These are phyloP conservation scores for Phanerodontia chrysosporium DNA, from an alignment of 768 basidiomycete genomes.

Conservation along the genomic window DNA sequence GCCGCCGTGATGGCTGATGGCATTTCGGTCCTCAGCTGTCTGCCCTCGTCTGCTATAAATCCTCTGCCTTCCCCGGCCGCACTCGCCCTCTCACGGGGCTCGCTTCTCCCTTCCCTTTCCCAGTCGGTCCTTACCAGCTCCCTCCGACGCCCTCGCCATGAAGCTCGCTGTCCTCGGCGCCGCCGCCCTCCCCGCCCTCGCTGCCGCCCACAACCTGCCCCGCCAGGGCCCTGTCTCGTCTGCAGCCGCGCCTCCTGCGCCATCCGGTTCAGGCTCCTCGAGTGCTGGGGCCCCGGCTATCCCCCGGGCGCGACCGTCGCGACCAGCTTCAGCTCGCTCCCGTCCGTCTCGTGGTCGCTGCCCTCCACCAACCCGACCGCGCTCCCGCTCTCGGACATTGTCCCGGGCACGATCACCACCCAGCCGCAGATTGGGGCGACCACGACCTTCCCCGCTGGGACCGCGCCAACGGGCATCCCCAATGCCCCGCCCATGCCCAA, in stretches of 20 bases:
- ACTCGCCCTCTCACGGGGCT: neutral
- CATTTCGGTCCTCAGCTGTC: neutral
- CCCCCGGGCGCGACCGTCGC: neutral
- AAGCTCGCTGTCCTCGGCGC: conserved; percentile 27
- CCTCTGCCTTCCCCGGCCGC: neutral
- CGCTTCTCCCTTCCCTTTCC: neutral
- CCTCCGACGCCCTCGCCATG: conserved; percentile 18
- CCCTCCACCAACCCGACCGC: conserved; percentile 31
- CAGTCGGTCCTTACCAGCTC: conserved; percentile 13
- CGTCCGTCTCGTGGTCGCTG: conserved; percentile 26
- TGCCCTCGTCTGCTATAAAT: conserved; percentile 1
- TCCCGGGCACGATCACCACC: conserved; percentile 20
- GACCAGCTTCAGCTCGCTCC: conserved; percentile 6
- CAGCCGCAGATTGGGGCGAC: conserved; percentile 28
- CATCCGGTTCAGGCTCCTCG: neutral
- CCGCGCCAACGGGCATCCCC: conserved; percentile 38
- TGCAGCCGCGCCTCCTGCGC: conserved; percentile 7
- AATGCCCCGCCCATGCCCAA: conserved; percentile 60
- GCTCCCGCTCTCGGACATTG: conserved; percentile 27
- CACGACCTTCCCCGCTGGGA: conserved; percentile 32
- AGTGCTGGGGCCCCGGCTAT: conserved; percentile 2
- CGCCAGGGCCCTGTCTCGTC: conserved; percentile 22
- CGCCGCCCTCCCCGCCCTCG: conserved; percentile 33
- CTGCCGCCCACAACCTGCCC: conserved; percentile 33
- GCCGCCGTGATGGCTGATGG: neutral